A percentile compares a stretch with the other conserved stretches of the same genome.
Evolutionary conservation across 2,329 filamentous ascomycete species (phyloP).

Genomic region (Clarireedia monteithiana): DNA sequence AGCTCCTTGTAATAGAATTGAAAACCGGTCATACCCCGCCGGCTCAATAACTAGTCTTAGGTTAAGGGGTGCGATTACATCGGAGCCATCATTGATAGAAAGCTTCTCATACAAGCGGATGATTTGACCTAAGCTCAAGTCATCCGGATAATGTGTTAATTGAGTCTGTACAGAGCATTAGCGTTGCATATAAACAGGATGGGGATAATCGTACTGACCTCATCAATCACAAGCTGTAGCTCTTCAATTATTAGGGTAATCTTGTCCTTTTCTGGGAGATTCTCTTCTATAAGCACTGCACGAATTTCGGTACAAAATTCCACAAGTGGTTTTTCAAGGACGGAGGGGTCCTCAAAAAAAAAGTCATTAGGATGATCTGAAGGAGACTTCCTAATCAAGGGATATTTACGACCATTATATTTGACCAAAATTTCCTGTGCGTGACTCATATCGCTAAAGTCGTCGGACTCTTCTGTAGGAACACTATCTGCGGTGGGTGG

Average conservation of each 20-base stretch:
- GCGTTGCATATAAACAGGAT: slow-evolving; percentile 17
- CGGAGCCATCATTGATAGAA: slow-evolving; percentile 48
- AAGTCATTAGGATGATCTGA: slow-evolving; percentile 43
- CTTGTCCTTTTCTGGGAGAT: slow-evolving; percentile 48
- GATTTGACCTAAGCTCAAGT: slow-evolving; percentile 47
- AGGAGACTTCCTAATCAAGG: slow-evolving; percentile 6
- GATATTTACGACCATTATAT: slow-evolving; percentile 6
- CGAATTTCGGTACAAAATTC: slow-evolving; percentile 50
- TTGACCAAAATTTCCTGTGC: slow-evolving; percentile 5
- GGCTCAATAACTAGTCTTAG: slow-evolving; percentile 46
- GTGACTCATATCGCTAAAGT: neutral
- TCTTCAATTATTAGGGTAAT: slow-evolving; percentile 47
- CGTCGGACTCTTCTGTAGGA: neutral
- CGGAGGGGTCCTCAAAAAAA: slow-evolving; percentile 46
- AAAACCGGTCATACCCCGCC: slow-evolving; percentile 44
- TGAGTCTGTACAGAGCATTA: slow-evolving; percentile 26
- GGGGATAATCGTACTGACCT: slow-evolving; percentile 38
- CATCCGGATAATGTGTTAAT: slow-evolving; percentile 40
- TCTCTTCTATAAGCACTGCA: slow-evolving; percentile 41
- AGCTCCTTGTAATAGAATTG: slow-evolving; percentile 43
- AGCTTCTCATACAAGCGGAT: slow-evolving; percentile 52
- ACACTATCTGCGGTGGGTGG: neutral
- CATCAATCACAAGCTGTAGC: slow-evolving; percentile 47
- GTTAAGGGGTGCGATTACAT: slow-evolving; percentile 47
- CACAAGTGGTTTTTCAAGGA: slow-evolving; percentile 44